Conservation (phyloP, 2,329 filamentous ascomycete species). For the Corynespora cassiicola region DNA sequence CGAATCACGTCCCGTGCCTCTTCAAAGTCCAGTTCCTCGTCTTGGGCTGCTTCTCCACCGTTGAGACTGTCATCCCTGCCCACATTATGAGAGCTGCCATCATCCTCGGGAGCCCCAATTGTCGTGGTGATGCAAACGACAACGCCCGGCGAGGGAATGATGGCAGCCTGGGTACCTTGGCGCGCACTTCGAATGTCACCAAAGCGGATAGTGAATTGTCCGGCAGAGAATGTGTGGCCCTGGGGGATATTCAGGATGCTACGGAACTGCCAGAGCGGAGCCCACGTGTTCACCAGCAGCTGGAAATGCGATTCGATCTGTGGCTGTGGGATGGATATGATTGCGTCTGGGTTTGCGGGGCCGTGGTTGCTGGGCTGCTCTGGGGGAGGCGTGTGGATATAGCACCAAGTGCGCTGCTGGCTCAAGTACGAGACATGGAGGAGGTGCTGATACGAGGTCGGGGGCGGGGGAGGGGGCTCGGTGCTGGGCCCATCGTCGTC, state of each 20-base stretch:
- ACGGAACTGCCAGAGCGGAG: conserved; percentile 35
- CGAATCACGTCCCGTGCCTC: conserved; percentile 30
- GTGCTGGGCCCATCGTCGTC: conserved; percentile 20
- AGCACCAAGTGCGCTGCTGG: conserved; percentile 27
- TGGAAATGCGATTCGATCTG: conserved; percentile 28
- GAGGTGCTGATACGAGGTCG: conserved; percentile 34
- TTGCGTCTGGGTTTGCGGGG: conserved; percentile 8
- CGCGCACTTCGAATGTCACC: conserved; percentile 32
- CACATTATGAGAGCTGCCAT: background rate
- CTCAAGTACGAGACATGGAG: conserved; percentile 32
- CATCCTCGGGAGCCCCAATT: conserved; percentile 12
- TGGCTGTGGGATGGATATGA: conserved; percentile 29
- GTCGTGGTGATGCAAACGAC: conserved; percentile 34
- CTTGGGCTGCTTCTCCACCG: conserved; percentile 1
- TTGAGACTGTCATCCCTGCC: conserved; percentile 6
- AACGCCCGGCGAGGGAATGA: conserved; percentile 29
- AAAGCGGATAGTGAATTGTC: conserved; percentile 33
- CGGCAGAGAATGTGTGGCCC: conserved; percentile 26
- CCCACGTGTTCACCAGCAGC: conserved; percentile 25
- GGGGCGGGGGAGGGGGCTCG: conserved; percentile 15
- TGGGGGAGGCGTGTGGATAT: conserved; percentile 24
- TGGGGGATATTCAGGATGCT: conserved; percentile 27
- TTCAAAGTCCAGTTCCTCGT: conserved; percentile 25
- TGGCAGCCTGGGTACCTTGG: conserved; percentile 21
- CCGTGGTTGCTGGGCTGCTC: background rate